phyloP scores from a whole-genome alignment of 2,329 filamentous ascomycete species.

The Verticillium albo-atrum region DNA sequence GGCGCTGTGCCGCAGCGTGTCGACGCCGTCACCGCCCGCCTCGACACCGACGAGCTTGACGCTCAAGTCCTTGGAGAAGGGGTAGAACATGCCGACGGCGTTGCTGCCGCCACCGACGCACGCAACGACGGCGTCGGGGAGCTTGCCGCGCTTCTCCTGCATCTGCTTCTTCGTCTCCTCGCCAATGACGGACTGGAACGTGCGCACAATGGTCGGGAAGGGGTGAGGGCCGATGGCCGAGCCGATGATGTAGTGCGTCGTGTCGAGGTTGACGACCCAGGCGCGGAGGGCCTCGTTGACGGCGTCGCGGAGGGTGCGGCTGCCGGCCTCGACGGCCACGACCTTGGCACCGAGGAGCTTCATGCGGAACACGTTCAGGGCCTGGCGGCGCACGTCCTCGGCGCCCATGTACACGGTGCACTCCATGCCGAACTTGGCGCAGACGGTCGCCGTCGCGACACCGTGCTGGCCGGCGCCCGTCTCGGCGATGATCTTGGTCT shows the following conservation, averaged over 20 bases:
- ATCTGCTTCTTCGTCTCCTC: slow-evolving; percentile 93
- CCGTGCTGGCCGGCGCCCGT: slow-evolving; percentile 97
- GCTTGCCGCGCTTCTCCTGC: slow-evolving; percentile 74
- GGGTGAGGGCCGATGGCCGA: slow-evolving; percentile 97
- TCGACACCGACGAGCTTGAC: slow-evolving; percentile 93
- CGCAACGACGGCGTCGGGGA: slow-evolving; percentile 93
- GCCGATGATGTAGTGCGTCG: slow-evolving; percentile 97
- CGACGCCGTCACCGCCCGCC: slow-evolving; percentile 87
- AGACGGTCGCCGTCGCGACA: slow-evolving; percentile 95
- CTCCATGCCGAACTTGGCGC: slow-evolving; percentile 96
- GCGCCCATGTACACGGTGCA: slow-evolving; percentile 98
- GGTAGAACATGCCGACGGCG: slow-evolving; percentile 97
- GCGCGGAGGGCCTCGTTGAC: slow-evolving; percentile 94
- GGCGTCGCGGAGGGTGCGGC: slow-evolving; percentile 75
- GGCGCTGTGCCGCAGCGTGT: slow-evolving; percentile 80
- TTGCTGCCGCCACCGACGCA: slow-evolving; percentile 96
- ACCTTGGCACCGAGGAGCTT: slow-evolving; percentile 91
- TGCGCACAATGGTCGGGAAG: slow-evolving; percentile 95
- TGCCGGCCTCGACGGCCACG: slow-evolving; percentile 87
- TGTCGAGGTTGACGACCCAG: slow-evolving; percentile 90
- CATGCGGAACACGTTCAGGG: slow-evolving; percentile 97
- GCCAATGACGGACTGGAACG: slow-evolving; percentile 96
- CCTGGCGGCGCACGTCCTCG: slow-evolving; percentile 93
- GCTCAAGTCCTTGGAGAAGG: slow-evolving; percentile 77
- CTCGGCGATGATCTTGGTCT: slow-evolving; percentile 96